phyloP scores from a whole-genome alignment of 2,329 filamentous ascomycete genomes.

The Beauveria sp. region DNA sequence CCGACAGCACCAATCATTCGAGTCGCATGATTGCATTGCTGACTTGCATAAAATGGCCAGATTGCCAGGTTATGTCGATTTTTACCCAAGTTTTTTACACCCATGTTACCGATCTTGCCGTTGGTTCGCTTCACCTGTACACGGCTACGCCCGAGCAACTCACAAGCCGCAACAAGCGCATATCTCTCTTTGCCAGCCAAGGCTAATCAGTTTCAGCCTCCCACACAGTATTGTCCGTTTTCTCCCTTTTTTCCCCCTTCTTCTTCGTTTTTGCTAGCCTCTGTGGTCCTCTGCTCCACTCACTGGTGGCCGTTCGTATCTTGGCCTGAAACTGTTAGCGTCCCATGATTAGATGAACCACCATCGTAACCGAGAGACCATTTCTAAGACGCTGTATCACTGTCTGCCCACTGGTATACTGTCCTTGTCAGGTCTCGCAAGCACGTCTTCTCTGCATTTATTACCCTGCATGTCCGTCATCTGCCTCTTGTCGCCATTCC shows the following conservation, averaged over 20 bases:
- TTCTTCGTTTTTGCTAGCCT: not conserved
- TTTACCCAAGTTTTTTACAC: not conserved
- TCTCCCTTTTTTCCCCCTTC: not conserved
- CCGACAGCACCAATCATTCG: not conserved
- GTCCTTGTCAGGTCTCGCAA: too few relatives aligned
- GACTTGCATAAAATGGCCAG: not conserved
- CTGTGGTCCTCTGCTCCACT: not conserved
- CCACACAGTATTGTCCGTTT: not conserved
- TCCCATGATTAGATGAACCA: not conserved
- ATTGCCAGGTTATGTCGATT: not conserved
- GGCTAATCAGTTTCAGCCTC: slow-evolving; percentile 2
- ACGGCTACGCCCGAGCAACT: not conserved
- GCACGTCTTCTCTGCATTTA: not conserved
- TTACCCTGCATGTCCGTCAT: not conserved
- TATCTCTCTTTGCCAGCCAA: not conserved
- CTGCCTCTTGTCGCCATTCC: not conserved
- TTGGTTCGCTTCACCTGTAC: not conserved
- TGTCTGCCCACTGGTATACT: too few relatives aligned
- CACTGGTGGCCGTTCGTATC: not conserved
- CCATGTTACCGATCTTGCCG: slow-evolving; percentile 2
- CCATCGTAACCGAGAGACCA: too few relatives aligned
- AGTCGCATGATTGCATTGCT: slow-evolving; percentile 3
- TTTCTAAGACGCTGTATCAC: too few relatives aligned
- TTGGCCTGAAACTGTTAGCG: slow-evolving; percentile 1
- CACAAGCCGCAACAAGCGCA: not conserved